These are phyloP conservation scores for Xanthoceras sorbifolium DNA, from an alignment of 345 rosid genomes.

Conservation along the genomic window DNA sequence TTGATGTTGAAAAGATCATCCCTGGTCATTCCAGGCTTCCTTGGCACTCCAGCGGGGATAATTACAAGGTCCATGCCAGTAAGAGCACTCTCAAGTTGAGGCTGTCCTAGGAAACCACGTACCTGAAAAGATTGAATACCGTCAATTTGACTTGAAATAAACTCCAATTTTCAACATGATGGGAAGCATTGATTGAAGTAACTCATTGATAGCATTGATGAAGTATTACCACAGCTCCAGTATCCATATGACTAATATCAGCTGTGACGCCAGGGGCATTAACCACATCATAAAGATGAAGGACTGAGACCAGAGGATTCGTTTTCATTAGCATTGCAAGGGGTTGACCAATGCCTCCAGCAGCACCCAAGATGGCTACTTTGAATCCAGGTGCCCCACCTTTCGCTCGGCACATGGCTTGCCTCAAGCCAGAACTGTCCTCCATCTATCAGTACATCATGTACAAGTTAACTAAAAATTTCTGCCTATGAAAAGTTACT, in stretches of 20 bases:
- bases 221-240: slow-evolving; percentile 74
- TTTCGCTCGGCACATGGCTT: slow-evolving; percentile 64
- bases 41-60: slow-evolving; percentile 87
- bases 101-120: slow-evolving; percentile 78
- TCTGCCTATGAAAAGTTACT: background rate
- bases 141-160: slow-evolving; percentile 5
- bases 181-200: background rate
- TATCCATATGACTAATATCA: slow-evolving; percentile 88
- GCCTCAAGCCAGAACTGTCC: slow-evolving; percentile 40
- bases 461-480: background rate
- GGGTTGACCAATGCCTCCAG: slow-evolving; percentile 81
- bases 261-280: slow-evolving; percentile 87
- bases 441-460: slow-evolving; percentile 41
- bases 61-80: slow-evolving; percentile 85
- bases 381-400: slow-evolving; percentile 79
- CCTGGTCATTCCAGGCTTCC: slow-evolving; percentile 90
- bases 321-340: slow-evolving; percentile 69
- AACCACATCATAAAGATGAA: slow-evolving; percentile 82
- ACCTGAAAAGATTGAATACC: slow-evolving; percentile 42
- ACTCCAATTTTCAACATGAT: background rate
- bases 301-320: slow-evolving; percentile 82
- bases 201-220: background rate
- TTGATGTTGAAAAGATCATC: slow-evolving; percentile 90
- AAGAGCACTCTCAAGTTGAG: slow-evolving; percentile 72
- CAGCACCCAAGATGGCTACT: slow-evolving; percentile 79